Percentiles rank a stretch among this genome's conserved stretches.
Evolutionary conservation across 805 yeast species (phyloP).

Genomic region (Metschnikowia reukaufii): DNA sequence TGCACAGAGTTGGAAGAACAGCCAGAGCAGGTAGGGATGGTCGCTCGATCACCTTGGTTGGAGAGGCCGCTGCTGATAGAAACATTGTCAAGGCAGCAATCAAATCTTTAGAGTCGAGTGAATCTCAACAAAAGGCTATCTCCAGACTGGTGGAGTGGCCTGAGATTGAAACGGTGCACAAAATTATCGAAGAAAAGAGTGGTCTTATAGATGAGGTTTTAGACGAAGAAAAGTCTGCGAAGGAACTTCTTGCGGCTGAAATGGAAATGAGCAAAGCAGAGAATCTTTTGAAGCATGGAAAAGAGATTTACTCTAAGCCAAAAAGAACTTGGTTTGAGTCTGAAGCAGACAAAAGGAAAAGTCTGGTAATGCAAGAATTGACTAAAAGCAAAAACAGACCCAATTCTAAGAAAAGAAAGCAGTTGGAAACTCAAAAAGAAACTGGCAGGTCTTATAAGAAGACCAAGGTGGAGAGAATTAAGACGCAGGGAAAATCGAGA

Average conservation of each 20-base stretch:
- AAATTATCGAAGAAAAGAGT: slow-evolving; percentile 57
- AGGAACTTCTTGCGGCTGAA: slow-evolving; percentile 84
- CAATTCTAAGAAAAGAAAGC: slow-evolving; percentile 72
- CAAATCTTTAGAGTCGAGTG: slow-evolving; percentile 51
- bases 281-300: slow-evolving; percentile 74
- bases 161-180: slow-evolving; percentile 68
- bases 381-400: slow-evolving; percentile 53
- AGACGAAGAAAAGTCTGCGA: slow-evolving; percentile 84
- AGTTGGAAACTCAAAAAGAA: slow-evolving; percentile 59
- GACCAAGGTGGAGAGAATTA: slow-evolving; percentile 68
- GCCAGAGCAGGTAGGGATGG: slow-evolving; percentile 99
- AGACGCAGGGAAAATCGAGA: slow-evolving; percentile 20
- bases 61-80: slow-evolving; percentile 86
- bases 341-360: slow-evolving; percentile 51
- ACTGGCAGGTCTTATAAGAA: slow-evolving; percentile 67
- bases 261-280: slow-evolving; percentile 85
- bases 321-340: slow-evolving; percentile 95
- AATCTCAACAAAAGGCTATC: slow-evolving; percentile 55
- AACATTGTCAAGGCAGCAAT: slow-evolving; percentile 88
- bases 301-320: slow-evolving; percentile 86
- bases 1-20: slow-evolving; percentile 98
- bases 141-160: slow-evolving; percentile 92
- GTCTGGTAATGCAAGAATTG: slow-evolving; percentile 37
- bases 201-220: slow-evolving; percentile 71
- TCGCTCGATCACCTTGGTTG: slow-evolving; percentile 88